Percentiles rank a stretch among this genome's conserved stretches.
Evolutionary conservation across 306 rosid species (phyloP).

Genomic region (Erythrophleum fordii): DNA sequence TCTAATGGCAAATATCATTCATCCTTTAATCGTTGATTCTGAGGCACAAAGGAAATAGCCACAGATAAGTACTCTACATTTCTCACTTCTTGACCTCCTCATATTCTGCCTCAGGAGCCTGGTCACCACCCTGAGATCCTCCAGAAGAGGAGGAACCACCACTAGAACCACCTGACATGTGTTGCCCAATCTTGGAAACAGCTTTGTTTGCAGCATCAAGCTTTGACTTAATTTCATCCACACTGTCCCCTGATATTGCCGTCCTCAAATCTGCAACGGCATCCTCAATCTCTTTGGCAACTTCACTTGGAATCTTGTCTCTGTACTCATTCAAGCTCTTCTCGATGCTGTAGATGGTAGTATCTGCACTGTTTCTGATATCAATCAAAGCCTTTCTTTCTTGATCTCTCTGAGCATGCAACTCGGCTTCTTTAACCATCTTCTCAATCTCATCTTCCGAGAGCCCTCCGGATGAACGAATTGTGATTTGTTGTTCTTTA

Average conservation of each 20-base stretch:
- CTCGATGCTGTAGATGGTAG: not conserved
- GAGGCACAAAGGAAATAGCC: not conserved
- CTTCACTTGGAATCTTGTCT: not conserved
- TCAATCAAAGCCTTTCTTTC: not conserved
- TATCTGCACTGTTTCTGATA: not conserved
- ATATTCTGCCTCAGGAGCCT: not conserved
- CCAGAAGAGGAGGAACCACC: not conserved
- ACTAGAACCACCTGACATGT: not conserved
- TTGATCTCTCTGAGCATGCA: not conserved
- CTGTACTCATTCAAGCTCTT: not conserved
- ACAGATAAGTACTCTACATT: not conserved
- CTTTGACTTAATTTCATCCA: not conserved
- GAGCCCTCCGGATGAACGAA: not conserved
- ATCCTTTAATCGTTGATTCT: not conserved
- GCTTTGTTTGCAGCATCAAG: not conserved
- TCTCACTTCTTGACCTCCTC: constrained; percentile 16
- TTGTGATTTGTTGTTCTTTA: not conserved
- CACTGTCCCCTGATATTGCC: not conserved
- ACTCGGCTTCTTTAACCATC: not conserved
- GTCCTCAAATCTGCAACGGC: not conserved
- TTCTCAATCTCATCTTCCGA: not conserved
- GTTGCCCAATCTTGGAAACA: constrained; percentile 7
- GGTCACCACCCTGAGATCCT: constrained; percentile 1
- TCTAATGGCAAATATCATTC: not conserved
- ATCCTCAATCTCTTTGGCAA: not conserved